phyloP scores from a whole-genome alignment of 1,284 basidiomycete genomes.

The Fomitopsis schrenkii region DNA sequence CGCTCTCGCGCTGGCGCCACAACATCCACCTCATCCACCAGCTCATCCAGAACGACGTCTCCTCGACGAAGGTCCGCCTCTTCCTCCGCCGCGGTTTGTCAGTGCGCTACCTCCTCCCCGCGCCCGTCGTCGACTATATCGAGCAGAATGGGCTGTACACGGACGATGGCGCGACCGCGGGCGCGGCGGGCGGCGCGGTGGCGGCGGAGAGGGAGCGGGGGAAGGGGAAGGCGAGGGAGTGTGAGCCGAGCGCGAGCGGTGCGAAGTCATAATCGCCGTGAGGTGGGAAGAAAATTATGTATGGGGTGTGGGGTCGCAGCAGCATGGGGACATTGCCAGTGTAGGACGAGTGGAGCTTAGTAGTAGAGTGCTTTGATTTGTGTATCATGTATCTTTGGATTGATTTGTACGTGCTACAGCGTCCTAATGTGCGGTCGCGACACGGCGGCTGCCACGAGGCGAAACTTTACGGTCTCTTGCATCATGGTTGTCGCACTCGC shows the following conservation, averaged over 20 bases:
- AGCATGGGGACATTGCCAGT: background rate
- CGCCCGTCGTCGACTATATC: slow-evolving; percentile 94
- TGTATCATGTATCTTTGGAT: background rate
- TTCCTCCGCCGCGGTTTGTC: slow-evolving; percentile 92
- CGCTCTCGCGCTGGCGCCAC: slow-evolving; percentile 72
- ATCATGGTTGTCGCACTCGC: background rate
- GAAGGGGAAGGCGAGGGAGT: slow-evolving; percentile 39
- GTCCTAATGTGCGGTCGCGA: background rate
- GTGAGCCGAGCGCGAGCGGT: slow-evolving; percentile 5
- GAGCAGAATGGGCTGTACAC: slow-evolving; percentile 73
- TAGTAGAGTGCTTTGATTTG: background rate
- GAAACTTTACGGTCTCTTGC: background rate
- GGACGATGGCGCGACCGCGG: slow-evolving; percentile 46
- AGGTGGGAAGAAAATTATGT: background rate
- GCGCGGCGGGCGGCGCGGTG: slow-evolving; percentile 18
- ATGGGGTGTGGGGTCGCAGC: background rate
- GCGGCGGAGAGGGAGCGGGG: slow-evolving; percentile 31
- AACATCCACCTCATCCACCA: slow-evolving; percentile 96
- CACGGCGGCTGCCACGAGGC: background rate
- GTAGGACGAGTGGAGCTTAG: background rate
- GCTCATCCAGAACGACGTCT: slow-evolving; percentile 98
- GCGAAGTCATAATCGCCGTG: background rate
- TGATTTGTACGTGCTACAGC: background rate
- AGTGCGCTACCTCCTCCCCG: slow-evolving; percentile 90
- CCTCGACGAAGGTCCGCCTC: slow-evolving; percentile 88